A percentile compares a stretch with the other conserved stretches of the same genome.
Conservation (phyloP, 2,329 filamentous ascomycete species). For the Alternaria sp. region DNA sequence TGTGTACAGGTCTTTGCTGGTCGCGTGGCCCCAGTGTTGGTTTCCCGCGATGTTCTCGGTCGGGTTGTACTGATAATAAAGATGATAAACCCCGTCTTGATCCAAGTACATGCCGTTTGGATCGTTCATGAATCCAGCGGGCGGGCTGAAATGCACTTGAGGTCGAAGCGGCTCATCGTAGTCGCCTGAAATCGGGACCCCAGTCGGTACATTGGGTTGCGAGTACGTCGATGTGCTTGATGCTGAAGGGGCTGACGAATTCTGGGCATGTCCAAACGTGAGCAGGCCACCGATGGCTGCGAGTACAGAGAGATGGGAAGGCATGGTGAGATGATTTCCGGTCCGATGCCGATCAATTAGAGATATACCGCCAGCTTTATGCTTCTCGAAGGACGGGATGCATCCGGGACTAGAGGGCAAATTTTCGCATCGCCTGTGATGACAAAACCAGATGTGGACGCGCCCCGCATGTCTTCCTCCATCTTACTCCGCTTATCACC, state of each 20-base stretch:
- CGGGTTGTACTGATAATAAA: conserved; percentile 70
- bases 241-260: background rate
- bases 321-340: background rate
- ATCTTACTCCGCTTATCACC: background rate
- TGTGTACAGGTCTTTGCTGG: conserved; percentile 65
- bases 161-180: conserved; percentile 54
- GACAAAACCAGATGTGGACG: background rate
- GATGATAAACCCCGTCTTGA: conserved; percentile 63
- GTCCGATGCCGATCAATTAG: background rate
- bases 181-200: conserved; percentile 48
- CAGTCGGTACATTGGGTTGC: conserved; percentile 35
- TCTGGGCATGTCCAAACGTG: background rate
- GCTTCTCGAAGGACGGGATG: background rate
- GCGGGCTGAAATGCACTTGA: conserved; percentile 64
- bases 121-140: conserved; percentile 62
- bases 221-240: conserved; percentile 25
- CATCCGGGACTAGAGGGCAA: background rate
- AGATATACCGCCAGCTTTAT: background rate
- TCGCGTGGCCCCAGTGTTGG: conserved; percentile 72
- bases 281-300: conserved; percentile 1
- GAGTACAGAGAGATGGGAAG: conserved; percentile 1
- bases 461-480: background rate
- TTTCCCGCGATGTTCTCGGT: conserved; percentile 59
- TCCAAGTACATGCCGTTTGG: conserved; percentile 70
- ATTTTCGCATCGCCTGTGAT: background rate